Evolutionary conservation across 176 grass and related monocot genomes (phyloP), one percentile per base, ranked within the genome.

Genomic region (Oryza coarctata): DNA sequence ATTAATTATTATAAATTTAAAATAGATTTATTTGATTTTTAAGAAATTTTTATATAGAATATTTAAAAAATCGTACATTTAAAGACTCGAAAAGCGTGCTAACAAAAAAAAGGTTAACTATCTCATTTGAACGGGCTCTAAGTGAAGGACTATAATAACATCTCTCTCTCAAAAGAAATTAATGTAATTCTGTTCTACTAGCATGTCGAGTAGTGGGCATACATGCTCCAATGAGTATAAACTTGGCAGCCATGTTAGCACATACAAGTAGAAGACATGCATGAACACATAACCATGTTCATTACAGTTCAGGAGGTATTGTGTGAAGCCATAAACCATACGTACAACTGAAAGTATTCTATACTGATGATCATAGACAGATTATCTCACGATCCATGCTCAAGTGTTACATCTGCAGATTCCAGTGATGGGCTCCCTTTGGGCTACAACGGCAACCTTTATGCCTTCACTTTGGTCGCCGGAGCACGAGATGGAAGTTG

Each of bases 401-500:
- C 12, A 34, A 62, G 47, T n/a, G 7, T 23, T 58, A 44, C 17
- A 9, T 3, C 32, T 41, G 27, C 28, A 32, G 1, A 22, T 61
- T 77, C 12, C 27, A 13, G 9, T 2, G 26, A 79, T 36, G 49
- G 31, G 3, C 76, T 9, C 4, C 2, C 2, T 58, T 3, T 50
- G n/a, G 15, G 1, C 23, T 63, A 61, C 6, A 23, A 8, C 12
- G 38, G 23, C 28, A 8, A 14, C 5, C 9, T 17, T 80, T 64
- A 89, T 7, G 65, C 87, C 81, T 91, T 91, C 9, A 61, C 4
- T 36, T 92, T 92, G 71, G 52, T 40, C 13, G 38, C 61, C 7
- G 92, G 80, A 67, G 89, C 80, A 22, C 82, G 80, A 18, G 77
- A 73, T 71, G 92, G 89, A 68, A 89, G 89, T 85, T 89, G 87